Conservation (phyloP, 345 rosid species). For the Eucalyptus leucophloia region DNA sequence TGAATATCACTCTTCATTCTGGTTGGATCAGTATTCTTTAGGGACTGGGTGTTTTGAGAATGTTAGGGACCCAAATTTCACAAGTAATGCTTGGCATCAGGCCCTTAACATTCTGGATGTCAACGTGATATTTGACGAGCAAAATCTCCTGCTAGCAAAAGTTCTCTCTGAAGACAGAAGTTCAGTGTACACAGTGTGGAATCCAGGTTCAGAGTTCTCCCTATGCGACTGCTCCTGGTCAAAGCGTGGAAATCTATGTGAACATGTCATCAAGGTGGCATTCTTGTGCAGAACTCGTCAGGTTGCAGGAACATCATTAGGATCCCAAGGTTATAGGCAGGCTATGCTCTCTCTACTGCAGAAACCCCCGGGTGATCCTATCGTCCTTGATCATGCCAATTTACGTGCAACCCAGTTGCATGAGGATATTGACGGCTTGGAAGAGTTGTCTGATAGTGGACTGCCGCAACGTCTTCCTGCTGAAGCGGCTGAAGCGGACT, state of each 20-base stretch:
- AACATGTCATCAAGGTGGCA: conserved; percentile 43
- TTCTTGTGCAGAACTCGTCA: conserved; percentile 22
- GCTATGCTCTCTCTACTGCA: conserved; percentile 33
- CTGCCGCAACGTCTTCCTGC: too few species aligned
- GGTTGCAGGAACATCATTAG: conserved; percentile 30
- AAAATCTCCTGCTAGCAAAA: conserved; percentile 29
- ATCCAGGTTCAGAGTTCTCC: conserved; percentile 49
- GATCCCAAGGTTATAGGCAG: conserved; percentile 26
- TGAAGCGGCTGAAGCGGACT: too few species aligned
- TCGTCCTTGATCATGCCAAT: too few species aligned
- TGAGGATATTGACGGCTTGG: too few species aligned
- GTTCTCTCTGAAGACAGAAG: conserved; percentile 32
- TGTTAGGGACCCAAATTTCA: conserved; percentile 16
- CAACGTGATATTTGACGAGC: conserved; percentile 31
- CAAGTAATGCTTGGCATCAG: conserved; percentile 31
- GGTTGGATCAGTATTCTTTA: conserved; percentile 23
- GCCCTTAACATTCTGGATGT: conserved; percentile 25
- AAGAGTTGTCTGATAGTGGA: too few species aligned
- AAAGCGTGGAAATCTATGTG: conserved; percentile 31
- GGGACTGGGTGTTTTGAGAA: conserved; percentile 31
- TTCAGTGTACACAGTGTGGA: conserved; percentile 24
- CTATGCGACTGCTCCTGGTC: conserved; percentile 35
- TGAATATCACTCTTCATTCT: conserved; percentile 32
- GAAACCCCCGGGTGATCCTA: conserved; percentile 32
- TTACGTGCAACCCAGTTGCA: too few species aligned